Base-by-base conservation (phyloP, 345 rosid genomes). In the Eutrema heterophyllum region DNA sequence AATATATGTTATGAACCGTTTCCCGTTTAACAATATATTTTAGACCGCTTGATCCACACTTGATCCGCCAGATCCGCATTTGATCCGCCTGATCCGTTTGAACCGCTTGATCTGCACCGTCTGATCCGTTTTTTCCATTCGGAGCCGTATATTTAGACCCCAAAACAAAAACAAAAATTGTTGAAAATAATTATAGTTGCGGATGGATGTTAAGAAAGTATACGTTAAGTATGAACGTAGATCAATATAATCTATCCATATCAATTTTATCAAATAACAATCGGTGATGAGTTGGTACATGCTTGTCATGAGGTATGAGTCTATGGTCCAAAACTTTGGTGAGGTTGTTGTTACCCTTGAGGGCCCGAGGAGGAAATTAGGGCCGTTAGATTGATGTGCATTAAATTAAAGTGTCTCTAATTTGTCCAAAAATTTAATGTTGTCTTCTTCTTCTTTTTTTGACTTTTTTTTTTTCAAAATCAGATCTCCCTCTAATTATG, bases 271-370 rank as follows among this genome's bases (percentile, higher is more conserved):
- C 52, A 72, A 30, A 21, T 29, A 51, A 18, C 44, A 62, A 9
- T 7, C 9, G 53, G 38, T 44, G 24, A 64, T 73, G 77, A 64
- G 77, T 43, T 64, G 70, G 55, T 55, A 2, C 55, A 54, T 54
- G 64, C 77, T 33, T 41, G 67, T 38, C 58, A 15, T 49, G 59
- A 70, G 32, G 59, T 30, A 61, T 16, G 55, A 52, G 38, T 52
- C 0, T 63, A 35, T 16, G 70, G 76, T 62, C 69, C 45, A 40
- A 71, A 52, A 26, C 32, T 21, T 21, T 21, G 24, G 24, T 21
- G 24, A 21, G 24, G 24, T 21, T 21, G 24, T 21, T 21, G 24
- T 21, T 21, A 21, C 48, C 48, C 6, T 24, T 11, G 59, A 71
- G 68, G 70, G 10, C 36, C 63, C 70, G 14, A 53, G 55, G 39